Percentiles rank a stretch among this genome's conserved stretches.
phyloP scores from a whole-genome alignment of 2,329 filamentous ascomycete species.

The Colletotrichum zoysiae region DNA sequence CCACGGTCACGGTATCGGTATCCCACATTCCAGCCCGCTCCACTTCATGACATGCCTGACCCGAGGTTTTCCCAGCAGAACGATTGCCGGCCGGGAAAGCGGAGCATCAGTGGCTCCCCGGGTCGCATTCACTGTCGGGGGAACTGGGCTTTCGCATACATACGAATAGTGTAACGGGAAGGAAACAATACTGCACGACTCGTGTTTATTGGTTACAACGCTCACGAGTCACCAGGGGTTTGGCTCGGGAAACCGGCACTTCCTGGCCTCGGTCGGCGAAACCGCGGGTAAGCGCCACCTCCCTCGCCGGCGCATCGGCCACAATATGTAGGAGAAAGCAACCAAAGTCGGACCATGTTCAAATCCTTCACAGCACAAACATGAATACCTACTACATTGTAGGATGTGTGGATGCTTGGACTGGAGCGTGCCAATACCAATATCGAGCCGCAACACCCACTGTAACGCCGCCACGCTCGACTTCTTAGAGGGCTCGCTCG shows the following conservation, averaged over 20 bases:
- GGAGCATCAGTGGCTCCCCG: background rate
- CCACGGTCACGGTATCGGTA: background rate
- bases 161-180: background rate
- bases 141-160: background rate
- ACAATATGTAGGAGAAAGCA: background rate
- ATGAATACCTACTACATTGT: too few species aligned
- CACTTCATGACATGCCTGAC: conserved; percentile 2
- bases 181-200: conserved; percentile 4
- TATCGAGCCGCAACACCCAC: background rate
- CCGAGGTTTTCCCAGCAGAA: background rate
- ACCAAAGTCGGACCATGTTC: background rate
- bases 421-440: background rate
- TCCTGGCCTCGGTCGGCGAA: background rate
- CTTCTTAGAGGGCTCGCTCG: too few species aligned
- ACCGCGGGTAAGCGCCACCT: conserved; percentile 3
- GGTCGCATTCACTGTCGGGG: background rate
- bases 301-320: conserved; percentile 17
- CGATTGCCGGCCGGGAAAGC: background rate
- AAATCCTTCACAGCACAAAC: too few species aligned
- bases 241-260: conserved; percentile 16
- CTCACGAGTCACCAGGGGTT: background rate
- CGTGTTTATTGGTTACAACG: background rate
- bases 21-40: conserved; percentile 18
- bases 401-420: background rate
- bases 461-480: too few species aligned